Percentiles rank a stretch among this genome's conserved stretches.
Evolutionary conservation across 768 basidiomycete genomes (phyloP).

Genomic region (Mycena galopus): DNA sequence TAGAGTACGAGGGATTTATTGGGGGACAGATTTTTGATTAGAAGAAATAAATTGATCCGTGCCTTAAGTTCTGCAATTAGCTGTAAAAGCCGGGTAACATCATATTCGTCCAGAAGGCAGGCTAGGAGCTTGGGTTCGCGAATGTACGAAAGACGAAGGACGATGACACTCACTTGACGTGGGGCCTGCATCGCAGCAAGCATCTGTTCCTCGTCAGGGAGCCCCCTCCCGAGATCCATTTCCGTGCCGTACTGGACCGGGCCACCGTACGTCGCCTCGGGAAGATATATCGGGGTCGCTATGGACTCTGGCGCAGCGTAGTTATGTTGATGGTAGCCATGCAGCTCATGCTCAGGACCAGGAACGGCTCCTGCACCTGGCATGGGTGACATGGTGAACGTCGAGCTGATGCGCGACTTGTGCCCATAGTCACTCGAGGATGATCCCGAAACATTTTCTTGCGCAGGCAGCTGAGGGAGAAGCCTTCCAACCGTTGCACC

Average conservation of each 20-base stretch:
- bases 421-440: slow-evolving; percentile 34
- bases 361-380: slow-evolving; percentile 28
- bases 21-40: no score
- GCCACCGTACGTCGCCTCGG: slow-evolving; percentile 62
- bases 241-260: slow-evolving; percentile 55
- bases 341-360: slow-evolving; percentile 28
- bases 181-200: slow-evolving; percentile 81
- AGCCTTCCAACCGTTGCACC: no score
- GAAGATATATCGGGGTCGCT: slow-evolving; percentile 57
- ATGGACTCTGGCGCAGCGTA: slow-evolving; percentile 40
- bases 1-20: no score
- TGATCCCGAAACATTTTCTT: slow-evolving; percentile 41
- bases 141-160: background rate
- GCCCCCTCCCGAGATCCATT: slow-evolving; percentile 54
- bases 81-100: slow-evolving; percentile 84
- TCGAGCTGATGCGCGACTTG: slow-evolving; percentile 37
- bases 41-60: no score
- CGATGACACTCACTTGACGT: background rate
- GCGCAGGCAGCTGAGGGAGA: slow-evolving; percentile 63
- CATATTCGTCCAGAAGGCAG: slow-evolving; percentile 82
- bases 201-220: slow-evolving; percentile 67
- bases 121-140: slow-evolving; percentile 49
- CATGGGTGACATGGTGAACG: slow-evolving; percentile 43
- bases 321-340: slow-evolving; percentile 34
- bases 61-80: no score